Evolutionary conservation across 2,329 filamentous ascomycete species (phyloP).

Genomic region (Trichoderma atroviride): DNA sequence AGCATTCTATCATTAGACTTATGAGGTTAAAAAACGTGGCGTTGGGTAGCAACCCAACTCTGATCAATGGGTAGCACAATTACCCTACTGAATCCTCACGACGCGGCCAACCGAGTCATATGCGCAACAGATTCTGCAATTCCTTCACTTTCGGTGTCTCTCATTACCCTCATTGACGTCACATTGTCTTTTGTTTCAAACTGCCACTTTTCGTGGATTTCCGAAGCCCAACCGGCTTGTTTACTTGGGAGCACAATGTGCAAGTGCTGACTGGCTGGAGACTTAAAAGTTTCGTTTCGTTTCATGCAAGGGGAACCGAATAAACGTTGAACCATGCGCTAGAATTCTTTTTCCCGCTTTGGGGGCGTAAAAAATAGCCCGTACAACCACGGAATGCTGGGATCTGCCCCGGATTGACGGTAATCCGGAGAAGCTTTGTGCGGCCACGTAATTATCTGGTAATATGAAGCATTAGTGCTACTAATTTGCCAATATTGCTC

Average conservation of each 20-base stretch:
- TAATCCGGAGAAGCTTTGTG: background rate
- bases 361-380: background rate
- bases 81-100: background rate
- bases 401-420: background rate
- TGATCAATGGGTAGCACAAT: background rate
- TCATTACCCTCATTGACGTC: background rate
- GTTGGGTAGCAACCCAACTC: background rate
- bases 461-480: background rate
- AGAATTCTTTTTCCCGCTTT: background rate
- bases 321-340: background rate
- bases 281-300: constrained; percentile 16
- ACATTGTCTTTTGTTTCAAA: background rate
- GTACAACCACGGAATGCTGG: background rate
- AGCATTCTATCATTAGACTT: constrained; percentile 15
- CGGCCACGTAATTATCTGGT: background rate
- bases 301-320: background rate
- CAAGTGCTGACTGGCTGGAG: constrained; percentile 7
- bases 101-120: background rate
- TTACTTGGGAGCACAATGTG: constrained; percentile 3
- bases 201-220: too few species aligned
- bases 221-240: background rate
- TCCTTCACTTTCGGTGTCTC: background rate
- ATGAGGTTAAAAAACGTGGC: background rate
- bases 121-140: background rate
- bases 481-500: background rate